Conservation (phyloP, 2,329 filamentous ascomycete genomes). For the Exophiala sp. region DNA sequence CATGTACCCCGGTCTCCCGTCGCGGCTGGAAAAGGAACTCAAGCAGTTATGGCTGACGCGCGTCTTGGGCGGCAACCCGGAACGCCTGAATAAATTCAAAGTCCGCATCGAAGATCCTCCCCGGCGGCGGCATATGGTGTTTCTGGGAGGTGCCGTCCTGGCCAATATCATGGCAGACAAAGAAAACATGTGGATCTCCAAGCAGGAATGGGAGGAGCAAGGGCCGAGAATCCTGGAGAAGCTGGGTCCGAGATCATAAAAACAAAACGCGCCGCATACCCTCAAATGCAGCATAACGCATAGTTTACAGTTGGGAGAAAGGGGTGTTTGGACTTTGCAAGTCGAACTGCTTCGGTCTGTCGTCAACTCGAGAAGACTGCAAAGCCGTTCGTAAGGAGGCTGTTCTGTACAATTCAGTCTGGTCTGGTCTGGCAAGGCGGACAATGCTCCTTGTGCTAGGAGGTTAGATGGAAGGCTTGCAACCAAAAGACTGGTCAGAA, state of each 20-base stretch:
- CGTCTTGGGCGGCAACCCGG: conserved; percentile 83
- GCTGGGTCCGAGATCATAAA: conserved; percentile 68
- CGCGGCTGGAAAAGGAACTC: conserved; percentile 91
- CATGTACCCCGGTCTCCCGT: conserved; percentile 97
- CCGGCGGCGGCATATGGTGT: conserved; percentile 97
- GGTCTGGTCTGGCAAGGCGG: no score
- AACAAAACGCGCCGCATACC: no score
- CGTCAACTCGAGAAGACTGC: no score
- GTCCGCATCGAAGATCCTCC: conserved; percentile 98
- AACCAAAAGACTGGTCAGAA: no score
- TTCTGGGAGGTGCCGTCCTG: conserved; percentile 89
- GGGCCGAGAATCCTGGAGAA: conserved; percentile 81
- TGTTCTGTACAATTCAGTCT: no score
- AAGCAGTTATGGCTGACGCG: conserved; percentile 97
- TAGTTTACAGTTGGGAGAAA: no score
- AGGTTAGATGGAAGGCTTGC: no score
- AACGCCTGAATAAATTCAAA: conserved; percentile 96
- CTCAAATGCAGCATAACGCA: no score
- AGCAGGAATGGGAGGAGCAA: conserved; percentile 94
- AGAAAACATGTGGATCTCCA: conserved; percentile 97
- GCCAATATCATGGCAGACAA: conserved; percentile 99
- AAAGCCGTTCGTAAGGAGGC: no score
- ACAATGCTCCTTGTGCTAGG: no score
- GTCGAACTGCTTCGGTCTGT: no score
- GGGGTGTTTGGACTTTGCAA: no score